A percentile compares a stretch with the other conserved stretches of the same genome.
phyloP scores from a whole-genome alignment of 2,329 filamentous ascomycete genomes.

The Penicillium sp. region DNA sequence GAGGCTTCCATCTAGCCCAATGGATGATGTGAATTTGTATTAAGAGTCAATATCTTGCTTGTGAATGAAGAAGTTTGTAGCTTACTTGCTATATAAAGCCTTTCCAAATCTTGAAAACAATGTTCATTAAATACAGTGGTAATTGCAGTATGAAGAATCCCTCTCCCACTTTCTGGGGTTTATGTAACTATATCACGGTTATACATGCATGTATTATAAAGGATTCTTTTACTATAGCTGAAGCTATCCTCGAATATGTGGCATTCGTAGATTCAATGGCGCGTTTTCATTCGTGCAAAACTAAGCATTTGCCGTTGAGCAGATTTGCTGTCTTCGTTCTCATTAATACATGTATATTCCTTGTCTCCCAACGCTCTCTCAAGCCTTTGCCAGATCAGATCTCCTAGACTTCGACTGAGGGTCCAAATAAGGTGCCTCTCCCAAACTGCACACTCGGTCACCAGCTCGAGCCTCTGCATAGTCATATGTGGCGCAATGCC shows the following conservation, averaged over 20 bases:
- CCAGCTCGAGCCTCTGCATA: background rate
- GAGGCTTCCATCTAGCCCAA: background rate
- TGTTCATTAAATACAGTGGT: too few species aligned
- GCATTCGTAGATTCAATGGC: too few species aligned
- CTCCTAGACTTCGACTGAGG: background rate
- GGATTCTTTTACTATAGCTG: too few species aligned
- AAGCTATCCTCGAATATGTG: too few species aligned
- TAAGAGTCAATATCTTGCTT: background rate
- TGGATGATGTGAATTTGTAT: background rate
- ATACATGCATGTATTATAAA: too few species aligned
- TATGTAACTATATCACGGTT: too few species aligned
- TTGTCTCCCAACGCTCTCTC: background rate
- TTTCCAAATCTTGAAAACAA: background rate
- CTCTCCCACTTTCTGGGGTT: background rate
- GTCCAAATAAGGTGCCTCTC: background rate
- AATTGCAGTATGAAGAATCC: background rate
- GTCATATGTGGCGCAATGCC: background rate
- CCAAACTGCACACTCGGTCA: background rate
- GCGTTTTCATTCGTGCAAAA: too few species aligned
- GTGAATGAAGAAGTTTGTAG: background rate
- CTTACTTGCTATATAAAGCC: background rate
- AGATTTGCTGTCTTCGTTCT: too few species aligned
- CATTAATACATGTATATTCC: too few species aligned
- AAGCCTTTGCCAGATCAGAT: background rate
- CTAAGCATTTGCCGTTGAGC: too few species aligned